Base-by-base conservation (phyloP, 2,329 filamentous ascomycete genomes). In the Westerdykella ornata region DNA sequence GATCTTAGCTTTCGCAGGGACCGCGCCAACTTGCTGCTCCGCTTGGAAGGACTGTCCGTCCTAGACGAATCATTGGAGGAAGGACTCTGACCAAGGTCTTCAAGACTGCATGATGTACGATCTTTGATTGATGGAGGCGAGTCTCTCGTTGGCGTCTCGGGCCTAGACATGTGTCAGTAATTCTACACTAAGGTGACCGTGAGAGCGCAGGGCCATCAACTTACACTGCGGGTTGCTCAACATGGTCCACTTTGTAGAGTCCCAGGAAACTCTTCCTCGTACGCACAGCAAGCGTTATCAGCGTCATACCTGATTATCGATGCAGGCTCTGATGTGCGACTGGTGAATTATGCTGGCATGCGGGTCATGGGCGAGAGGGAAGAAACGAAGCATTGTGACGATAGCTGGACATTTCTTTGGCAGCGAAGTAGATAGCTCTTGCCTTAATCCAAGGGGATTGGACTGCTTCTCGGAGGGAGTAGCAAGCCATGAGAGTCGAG, bases 261-360 rank as follows among this genome's bases (percentile, higher is more conserved):
- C 53, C 56, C 5, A 57, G 53, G 30, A 61, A 42, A 34, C 60
- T 62, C 46, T 57, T 60, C 41, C 54, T 63, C 11, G 54, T 53
- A 38, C 50, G 49, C 33, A 60, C 37, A 15, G 49, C 51, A 17
- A 63, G 47, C 29, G 49, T 53, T 40, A 54, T 55, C 28, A 63
- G 42, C 33, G 46, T 50, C 54, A 57, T 64, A 40, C 34, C 43
- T 45, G 42, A 36, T 51, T 29, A 39, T 43, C 45, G 46, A 16
- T 44, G 34, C 29, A 48, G 44, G 33, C 26, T 35, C 32, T 28
- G 35, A 17, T 17, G 40, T 32, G 26, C 34, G 7, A 26, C 22
- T 26, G 22, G 22, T 26, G 22, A 26, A 9, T 7, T 4, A 26
- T 26, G 22, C 22, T 8, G 8, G 22, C 22, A 26, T 26, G 22